Evolutionary conservation across 805 yeast genomes (phyloP), one percentile per base, ranked within the genome.

Genomic region (Lipomyces kockii): DNA sequence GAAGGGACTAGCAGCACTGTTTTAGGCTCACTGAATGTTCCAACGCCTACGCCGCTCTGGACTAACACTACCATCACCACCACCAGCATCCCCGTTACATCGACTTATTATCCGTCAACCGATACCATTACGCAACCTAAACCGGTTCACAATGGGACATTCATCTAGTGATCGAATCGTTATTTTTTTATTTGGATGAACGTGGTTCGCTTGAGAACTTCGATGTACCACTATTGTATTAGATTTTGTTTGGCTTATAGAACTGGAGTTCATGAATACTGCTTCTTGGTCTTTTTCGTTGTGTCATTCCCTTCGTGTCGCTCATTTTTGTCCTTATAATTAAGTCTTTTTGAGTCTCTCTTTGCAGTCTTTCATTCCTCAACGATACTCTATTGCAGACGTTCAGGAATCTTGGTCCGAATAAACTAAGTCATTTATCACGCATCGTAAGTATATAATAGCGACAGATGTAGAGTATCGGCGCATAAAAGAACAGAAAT

Each of bases 1-100:
- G 49, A 43, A 11, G 49, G 49, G 11, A n/a, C 49, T 6, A 8
- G 22, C 22, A 43, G 49, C 49, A 17, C 58, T 27, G 11, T 61
- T 0, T 57, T 56, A 20, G 32, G 57, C 27, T 14, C 62, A 29
- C 3, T 62, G 43, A 37, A 37, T 14, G 8, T 34, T 35, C 63
- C 63, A 14, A 29, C 60, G 5, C 53, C 54, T 17, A 59, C 62
- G 3, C 66, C 62, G 9, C 53, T 3, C 17, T 63, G 66, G 66
- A 55, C 60, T 56, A 63, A 63, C 35, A 53, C 60, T 29, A 63
- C 66, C 6, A n/a, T n/a, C 20, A 8, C 20, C 3, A 37, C 39
- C 34, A 59, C 66, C 34, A 59, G 63, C 7, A 7, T n/a, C 8
- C 8, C 20, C 22, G 22, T n/a, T 37, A 4, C 17, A 12, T 37